Conservation (phyloP, 2,329 filamentous ascomycete species). For the Ascochyta koolunga region DNA sequence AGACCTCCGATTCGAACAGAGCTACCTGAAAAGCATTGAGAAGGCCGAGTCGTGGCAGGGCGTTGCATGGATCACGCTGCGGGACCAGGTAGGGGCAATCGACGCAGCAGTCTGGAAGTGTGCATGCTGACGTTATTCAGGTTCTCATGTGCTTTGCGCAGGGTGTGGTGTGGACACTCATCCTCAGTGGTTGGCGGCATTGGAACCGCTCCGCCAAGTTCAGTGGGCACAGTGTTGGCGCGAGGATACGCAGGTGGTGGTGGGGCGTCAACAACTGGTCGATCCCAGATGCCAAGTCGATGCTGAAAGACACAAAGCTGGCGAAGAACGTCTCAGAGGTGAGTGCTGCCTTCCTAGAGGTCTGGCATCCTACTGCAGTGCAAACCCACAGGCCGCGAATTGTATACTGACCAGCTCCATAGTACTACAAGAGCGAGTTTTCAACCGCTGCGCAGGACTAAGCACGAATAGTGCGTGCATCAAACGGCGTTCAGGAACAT, state of each 20-base stretch:
- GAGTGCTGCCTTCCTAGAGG: slow-evolving; percentile 42
- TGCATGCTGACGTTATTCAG: slow-evolving; percentile 51
- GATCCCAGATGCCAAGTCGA: slow-evolving; percentile 31
- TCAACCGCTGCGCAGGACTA: slow-evolving; percentile 32
- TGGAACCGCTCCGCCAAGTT: slow-evolving; percentile 84
- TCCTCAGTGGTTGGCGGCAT: slow-evolving; percentile 84
- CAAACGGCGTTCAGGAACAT: slow-evolving; percentile 16
- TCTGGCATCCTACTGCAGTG: slow-evolving; percentile 22
- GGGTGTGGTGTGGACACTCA: slow-evolving; percentile 86
- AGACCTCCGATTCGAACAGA: slow-evolving; percentile 96
- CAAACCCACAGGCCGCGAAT: not conserved
- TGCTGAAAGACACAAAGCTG: slow-evolving; percentile 38
- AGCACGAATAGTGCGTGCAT: slow-evolving; percentile 12
- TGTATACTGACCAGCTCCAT: slow-evolving; percentile 18
- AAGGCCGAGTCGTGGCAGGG: slow-evolving; percentile 79
- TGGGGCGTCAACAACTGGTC: slow-evolving; percentile 91
- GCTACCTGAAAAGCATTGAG: slow-evolving; percentile 89
- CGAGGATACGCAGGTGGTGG: slow-evolving; percentile 87
- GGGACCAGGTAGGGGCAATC: slow-evolving; percentile 74
- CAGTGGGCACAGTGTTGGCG: slow-evolving; percentile 77
- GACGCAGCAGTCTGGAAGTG: not conserved
- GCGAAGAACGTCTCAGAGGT: slow-evolving; percentile 46
- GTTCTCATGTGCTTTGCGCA: slow-evolving; percentile 86
- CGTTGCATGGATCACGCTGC: slow-evolving; percentile 80
- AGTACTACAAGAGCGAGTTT: slow-evolving; percentile 40